A percentile compares a stretch with the other conserved stretches of the same genome.
Conservation (phyloP, 1,139 yeast genomes). For the Lodderomyces metapsilosis region DNA sequence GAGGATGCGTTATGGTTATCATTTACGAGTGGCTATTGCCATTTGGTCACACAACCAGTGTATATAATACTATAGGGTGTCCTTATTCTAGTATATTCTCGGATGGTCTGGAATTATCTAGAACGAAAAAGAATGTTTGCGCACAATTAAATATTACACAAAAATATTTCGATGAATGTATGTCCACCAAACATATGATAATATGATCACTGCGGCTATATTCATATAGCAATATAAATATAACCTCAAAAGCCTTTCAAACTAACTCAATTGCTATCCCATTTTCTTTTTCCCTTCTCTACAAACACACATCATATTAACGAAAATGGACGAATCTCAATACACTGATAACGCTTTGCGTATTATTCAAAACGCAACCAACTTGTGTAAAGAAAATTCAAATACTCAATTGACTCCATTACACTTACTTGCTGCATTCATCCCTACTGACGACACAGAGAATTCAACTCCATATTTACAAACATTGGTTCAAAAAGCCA, state of each 20-base stretch:
- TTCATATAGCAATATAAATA: too few species aligned
- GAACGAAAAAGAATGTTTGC: too few species aligned
- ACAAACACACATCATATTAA: background rate
- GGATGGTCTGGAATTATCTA: background rate
- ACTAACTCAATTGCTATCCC: background rate
- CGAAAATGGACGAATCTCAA: conserved; percentile 60
- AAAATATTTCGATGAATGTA: too few species aligned
- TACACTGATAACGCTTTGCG: conserved; percentile 92
- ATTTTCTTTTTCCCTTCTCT: background rate
- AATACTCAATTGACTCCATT: conserved; percentile 83
- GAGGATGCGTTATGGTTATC: too few species aligned
- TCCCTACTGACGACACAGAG: conserved; percentile 63
- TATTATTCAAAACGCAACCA: conserved; percentile 74
- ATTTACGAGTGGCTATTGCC: too few species aligned
- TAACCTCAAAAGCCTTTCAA: background rate
- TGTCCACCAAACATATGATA: too few species aligned
- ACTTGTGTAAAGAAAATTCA: conserved; percentile 79
- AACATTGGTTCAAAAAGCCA: conserved; percentile 81
- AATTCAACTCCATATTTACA: conserved; percentile 71
- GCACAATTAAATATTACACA: too few species aligned
- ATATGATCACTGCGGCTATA: too few species aligned
- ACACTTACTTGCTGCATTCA: conserved; percentile 91
- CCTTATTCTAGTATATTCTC: background rate
- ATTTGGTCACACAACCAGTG: too few species aligned
- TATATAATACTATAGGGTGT: too few species aligned